Evolutionary conservation across 2,329 filamentous ascomycete genomes (phyloP).

Genomic region (Fusarium buharicum): DNA sequence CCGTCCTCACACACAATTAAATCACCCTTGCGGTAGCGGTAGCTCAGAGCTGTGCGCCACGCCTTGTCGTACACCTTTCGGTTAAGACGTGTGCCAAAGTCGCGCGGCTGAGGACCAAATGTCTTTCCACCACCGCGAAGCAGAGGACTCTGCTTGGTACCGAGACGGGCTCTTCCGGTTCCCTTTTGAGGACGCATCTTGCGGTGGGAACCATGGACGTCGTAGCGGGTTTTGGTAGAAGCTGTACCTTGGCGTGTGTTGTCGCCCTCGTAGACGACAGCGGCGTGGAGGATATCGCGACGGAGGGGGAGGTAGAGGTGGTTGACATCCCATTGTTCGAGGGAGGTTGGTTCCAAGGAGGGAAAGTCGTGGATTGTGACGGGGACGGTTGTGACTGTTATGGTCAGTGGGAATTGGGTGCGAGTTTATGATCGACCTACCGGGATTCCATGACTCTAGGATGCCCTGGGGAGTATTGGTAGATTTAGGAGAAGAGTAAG

Average conservation of each 20-base stretch:
- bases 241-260: conserved; percentile 87
- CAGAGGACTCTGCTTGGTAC: conserved; percentile 83
- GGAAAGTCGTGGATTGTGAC: conserved; percentile 93
- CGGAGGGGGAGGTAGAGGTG: conserved; percentile 89
- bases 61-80: conserved; percentile 94
- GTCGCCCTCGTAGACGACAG: conserved; percentile 93
- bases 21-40: conserved; percentile 88
- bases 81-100: conserved; percentile 86
- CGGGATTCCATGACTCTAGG: conserved; percentile 57
- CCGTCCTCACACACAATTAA: conserved; percentile 84
- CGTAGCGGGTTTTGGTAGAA: conserved; percentile 80
- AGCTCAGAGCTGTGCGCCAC: conserved; percentile 92
- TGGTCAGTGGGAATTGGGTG: conserved; percentile 16
- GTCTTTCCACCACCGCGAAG: conserved; percentile 85
- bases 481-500: conserved; percentile 46
- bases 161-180: conserved; percentile 79
- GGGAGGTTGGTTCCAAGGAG: conserved; percentile 81
- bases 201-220: conserved; percentile 83
- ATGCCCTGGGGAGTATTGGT: conserved; percentile 46
- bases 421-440: conserved; percentile 47
- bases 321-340: conserved; percentile 80
- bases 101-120: conserved; percentile 89
- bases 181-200: conserved; percentile 93
- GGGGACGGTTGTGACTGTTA: conserved; percentile 71
- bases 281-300: conserved; percentile 90